A percentile compares a stretch with the other conserved stretches of the same genome.
Conservation (phyloP, 1,284 basidiomycete species). For the Malassezia nana region DNA sequence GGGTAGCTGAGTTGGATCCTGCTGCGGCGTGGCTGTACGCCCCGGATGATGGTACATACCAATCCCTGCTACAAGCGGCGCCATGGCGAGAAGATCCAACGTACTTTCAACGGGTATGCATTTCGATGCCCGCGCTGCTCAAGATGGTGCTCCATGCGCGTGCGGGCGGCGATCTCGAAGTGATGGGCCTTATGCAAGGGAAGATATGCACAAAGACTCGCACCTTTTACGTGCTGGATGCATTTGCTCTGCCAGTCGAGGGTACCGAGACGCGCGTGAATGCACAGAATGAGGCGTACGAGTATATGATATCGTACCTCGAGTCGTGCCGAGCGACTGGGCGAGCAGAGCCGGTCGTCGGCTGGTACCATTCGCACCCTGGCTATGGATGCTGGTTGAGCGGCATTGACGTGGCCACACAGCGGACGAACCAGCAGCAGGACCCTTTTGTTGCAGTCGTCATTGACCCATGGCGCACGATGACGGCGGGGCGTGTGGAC, state of each 20-base stretch:
- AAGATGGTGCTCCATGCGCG: conserved; percentile 99
- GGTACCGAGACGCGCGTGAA: conserved; percentile 99
- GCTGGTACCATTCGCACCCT: conserved; percentile 99
- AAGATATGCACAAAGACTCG: conserved; percentile 77
- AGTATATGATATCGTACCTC: conserved; percentile 95
- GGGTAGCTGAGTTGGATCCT: conserved; percentile 52
- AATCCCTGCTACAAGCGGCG: conserved; percentile 59
- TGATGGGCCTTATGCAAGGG: conserved; percentile 99
- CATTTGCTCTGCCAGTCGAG: conserved; percentile 90
- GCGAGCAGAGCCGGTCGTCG: conserved; percentile 75
- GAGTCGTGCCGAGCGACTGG: conserved; percentile 69
- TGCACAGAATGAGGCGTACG: conserved; percentile 87
- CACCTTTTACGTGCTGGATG: conserved; percentile 72
- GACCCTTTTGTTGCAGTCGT: conserved; percentile 97
- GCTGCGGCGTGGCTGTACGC: conserved; percentile 37
- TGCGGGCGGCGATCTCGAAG: conserved; percentile 92
- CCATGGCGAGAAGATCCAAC: conserved; percentile 85
- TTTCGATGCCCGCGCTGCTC: conserved; percentile 86
- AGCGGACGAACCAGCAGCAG: conserved; percentile 84
- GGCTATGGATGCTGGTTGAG: conserved; percentile 99
- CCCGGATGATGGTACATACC: conserved; percentile 66
- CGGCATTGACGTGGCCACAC: conserved; percentile 92
- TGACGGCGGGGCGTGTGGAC: conserved; percentile 93
- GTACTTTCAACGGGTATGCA: conserved; percentile 86
- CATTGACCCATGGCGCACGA: conserved; percentile 93